Conservation (phyloP, 2,329 filamentous ascomycete genomes). For the Epichloe festucae region DNA sequence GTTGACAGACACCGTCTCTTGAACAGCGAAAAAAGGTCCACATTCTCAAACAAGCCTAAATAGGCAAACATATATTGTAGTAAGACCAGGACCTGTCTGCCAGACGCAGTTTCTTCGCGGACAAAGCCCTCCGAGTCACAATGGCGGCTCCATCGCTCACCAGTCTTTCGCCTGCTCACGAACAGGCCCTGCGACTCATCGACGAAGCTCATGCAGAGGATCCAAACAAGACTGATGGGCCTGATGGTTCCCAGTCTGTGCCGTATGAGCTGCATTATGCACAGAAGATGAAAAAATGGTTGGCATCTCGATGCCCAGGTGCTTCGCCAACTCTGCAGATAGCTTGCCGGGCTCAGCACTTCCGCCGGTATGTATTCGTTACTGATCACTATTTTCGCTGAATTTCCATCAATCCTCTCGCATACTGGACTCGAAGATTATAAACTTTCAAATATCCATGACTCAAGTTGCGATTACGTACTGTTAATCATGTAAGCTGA, state of each 20-base stretch:
- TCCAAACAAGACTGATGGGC: conserved; percentile 25
- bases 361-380: conserved; percentile 40
- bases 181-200: conserved; percentile 50
- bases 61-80: no score
- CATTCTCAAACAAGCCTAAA: no score
- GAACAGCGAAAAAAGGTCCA: neutral
- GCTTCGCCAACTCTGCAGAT: conserved; percentile 57
- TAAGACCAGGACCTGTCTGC: no score
- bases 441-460: no score
- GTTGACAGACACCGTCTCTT: neutral
- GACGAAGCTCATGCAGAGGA: conserved; percentile 46
- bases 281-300: conserved; percentile 63
- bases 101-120: no score
- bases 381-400: no score
- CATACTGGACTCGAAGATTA: no score
- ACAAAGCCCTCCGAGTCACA: neutral
- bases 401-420: no score
- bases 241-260: conserved; percentile 28
- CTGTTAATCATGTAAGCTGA: neutral
- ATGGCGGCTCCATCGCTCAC: neutral
- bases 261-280: conserved; percentile 80
- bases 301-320: conserved; percentile 43
- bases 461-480: no score
- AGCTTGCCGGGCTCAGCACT: conserved; percentile 74
- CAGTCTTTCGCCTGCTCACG: conserved; percentile 16